phyloP scores from a whole-genome alignment of 495 filamentous ascomycete genomes.

The Bryoglossum gracile region DNA sequence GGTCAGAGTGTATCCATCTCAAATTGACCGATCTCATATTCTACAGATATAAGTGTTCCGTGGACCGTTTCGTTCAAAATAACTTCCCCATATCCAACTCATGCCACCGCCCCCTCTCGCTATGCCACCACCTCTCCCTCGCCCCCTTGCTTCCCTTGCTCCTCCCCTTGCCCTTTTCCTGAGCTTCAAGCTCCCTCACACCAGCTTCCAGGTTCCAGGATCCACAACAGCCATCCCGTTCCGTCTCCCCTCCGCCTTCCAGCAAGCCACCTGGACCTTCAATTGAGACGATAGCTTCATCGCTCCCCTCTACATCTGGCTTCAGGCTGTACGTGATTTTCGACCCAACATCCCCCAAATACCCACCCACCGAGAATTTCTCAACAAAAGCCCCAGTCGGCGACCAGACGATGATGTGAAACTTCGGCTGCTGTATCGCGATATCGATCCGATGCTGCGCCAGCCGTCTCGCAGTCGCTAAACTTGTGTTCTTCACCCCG shows the following conservation, averaged over 20 bases:
- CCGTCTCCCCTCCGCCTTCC: constrained; percentile 25
- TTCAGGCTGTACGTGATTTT: constrained; percentile 50
- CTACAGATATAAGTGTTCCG: background rate
- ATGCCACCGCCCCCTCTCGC: constrained; percentile 40
- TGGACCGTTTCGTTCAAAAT: constrained; percentile 5
- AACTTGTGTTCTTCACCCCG: constrained; percentile 33
- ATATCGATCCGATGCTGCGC: constrained; percentile 52
- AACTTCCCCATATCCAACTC: constrained; percentile 26
- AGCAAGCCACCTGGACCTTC: constrained; percentile 21
- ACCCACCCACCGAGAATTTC: constrained; percentile 45
- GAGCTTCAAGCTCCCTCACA: constrained; percentile 38
- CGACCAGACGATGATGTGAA: constrained; percentile 48
- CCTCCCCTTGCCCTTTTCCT: background rate
- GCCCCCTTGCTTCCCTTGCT: constrained; percentile 1
- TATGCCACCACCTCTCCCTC: constrained; percentile 40
- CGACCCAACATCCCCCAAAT: constrained; percentile 49
- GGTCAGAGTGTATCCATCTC: too few species aligned
- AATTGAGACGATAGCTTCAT: constrained; percentile 50
- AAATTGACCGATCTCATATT: too few species aligned
- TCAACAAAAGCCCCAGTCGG: constrained; percentile 30
- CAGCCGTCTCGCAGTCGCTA: constrained; percentile 43
- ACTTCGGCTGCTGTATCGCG: constrained; percentile 43
- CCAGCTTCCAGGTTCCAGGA: constrained; percentile 40
- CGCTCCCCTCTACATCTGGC: constrained; percentile 49
- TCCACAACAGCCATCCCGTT: constrained; percentile 44